Evolutionary conservation across 169 alveolate genomes (phyloP), one percentile per base, ranked within the genome.

Genomic region (Plasmodium reichenowi): DNA sequence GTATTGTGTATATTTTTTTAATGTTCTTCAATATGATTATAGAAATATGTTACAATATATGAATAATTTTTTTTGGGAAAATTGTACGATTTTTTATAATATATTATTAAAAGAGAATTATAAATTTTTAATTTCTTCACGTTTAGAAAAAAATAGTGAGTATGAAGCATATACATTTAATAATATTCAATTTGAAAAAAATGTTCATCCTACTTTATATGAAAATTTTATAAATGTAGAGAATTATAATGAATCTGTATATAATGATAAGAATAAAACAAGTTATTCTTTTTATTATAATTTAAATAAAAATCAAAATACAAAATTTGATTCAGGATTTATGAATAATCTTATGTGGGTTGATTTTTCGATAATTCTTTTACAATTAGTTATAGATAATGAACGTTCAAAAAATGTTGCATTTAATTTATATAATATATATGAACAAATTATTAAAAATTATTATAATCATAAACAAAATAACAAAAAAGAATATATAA

Each of bases 331-430:
- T 12, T 56, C 88, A 10, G 88, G 75, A 10, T 76, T 45, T 20
- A 56, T 76, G 88, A 76, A 76, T 15, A 75, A 76, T 15, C 15
- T 76, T 8, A 63, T 26, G 9, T 76, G 88, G 88, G 56, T 76
- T 1, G 75, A 50, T 20, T 58, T 76, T 6, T 76, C 88, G 2
- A 26, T 26, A 2, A 0, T 74, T 32, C 75, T 76, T 13, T 50
- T 63, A 47, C 26, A 45, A 76, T 66, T 47, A 9, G 3, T 20
- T 13, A 43, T 12, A 56, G 54, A 63, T 2, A 2, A 17, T 12
- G 43, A 64, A 12, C 54, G 7, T 12, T n/a, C 67, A 8, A 15
- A 12, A n/a, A 7, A 62, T 70, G 56, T 72, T 10, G 67, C 62
- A 15, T 50, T 8, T 72, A 20, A 17, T 24, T 7, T 72, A 12